phyloP scores from a whole-genome alignment of 768 basidiomycete species.

The Tricholoma matsutake region DNA sequence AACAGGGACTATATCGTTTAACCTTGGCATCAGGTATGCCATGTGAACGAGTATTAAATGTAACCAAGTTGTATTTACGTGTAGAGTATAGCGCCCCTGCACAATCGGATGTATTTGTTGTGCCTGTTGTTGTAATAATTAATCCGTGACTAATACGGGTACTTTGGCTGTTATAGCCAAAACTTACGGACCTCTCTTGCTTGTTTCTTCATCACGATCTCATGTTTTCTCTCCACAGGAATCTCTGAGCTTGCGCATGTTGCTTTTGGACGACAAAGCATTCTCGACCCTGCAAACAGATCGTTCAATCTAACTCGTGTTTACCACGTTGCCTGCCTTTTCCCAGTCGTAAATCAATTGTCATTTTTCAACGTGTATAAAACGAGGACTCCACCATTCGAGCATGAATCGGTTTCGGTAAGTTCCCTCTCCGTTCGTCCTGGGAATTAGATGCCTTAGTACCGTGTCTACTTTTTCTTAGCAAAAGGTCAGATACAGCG shows the following conservation, averaged over 20 bases:
- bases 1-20: slow-evolving; percentile 6
- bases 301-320: slow-evolving; percentile 57
- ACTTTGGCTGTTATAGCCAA: neutral
- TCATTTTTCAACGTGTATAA: slow-evolving; percentile 60
- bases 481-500: slow-evolving; percentile 78
- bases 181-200: neutral
- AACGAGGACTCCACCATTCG: slow-evolving; percentile 42
- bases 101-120: neutral
- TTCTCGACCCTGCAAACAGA: slow-evolving; percentile 24
- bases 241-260: slow-evolving; percentile 11
- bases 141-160: neutral
- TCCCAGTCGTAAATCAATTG: slow-evolving; percentile 31
- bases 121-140: slow-evolving; percentile 2
- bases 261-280: slow-evolving; percentile 8
- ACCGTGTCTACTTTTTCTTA: slow-evolving; percentile 32
- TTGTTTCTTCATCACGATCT: slow-evolving; percentile 5
- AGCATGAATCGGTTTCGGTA: slow-evolving; percentile 84
- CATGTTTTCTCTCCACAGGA: neutral
- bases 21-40: slow-evolving; percentile 19
- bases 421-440: slow-evolving; percentile 31
- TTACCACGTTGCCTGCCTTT: slow-evolving; percentile 66
- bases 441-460: slow-evolving; percentile 22
- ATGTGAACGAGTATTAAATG: slow-evolving; percentile 14
- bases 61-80: slow-evolving; percentile 3
- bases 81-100: neutral